Conservation (phyloP, 805 yeast species). For the Saccharomycopsis lassenensis region DNA sequence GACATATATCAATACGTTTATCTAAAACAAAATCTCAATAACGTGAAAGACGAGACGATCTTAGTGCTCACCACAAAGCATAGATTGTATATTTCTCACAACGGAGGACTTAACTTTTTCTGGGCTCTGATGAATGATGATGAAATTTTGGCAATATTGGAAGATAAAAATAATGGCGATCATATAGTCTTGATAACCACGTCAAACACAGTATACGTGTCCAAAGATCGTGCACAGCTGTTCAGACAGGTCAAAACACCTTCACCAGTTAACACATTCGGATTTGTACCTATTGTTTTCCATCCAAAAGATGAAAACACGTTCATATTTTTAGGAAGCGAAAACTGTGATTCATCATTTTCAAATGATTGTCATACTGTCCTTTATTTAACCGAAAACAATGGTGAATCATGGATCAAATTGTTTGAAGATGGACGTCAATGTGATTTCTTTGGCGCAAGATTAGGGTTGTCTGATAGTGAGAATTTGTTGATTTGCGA, state of each 20-base stretch:
- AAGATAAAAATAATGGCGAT: slow-evolving; percentile 51
- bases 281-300: slow-evolving; percentile 41
- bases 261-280: slow-evolving; percentile 30
- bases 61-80: slow-evolving; percentile 45
- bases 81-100: slow-evolving; percentile 52
- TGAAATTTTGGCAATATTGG: slow-evolving; percentile 40
- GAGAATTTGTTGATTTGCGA: slow-evolving; percentile 55
- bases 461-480: slow-evolving; percentile 24
- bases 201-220: slow-evolving; percentile 38
- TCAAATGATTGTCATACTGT: slow-evolving; percentile 40
- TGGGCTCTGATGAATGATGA: slow-evolving; percentile 29
- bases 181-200: slow-evolving; percentile 37
- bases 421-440: slow-evolving; percentile 40
- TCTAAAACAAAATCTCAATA: slow-evolving; percentile 39
- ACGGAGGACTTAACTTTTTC: slow-evolving; percentile 49
- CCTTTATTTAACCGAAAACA: slow-evolving; percentile 55
- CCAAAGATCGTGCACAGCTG: slow-evolving; percentile 57
- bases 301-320: slow-evolving; percentile 43
- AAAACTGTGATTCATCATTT: slow-evolving; percentile 39
- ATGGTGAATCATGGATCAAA: slow-evolving; percentile 51
- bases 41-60: slow-evolving; percentile 50
- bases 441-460: slow-evolving; percentile 60
- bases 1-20: slow-evolving; percentile 46
- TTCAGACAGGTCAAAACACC: slow-evolving; percentile 44
- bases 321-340: slow-evolving; percentile 53